Percentiles rank a stretch among this genome's conserved stretches.
phyloP scores from a whole-genome alignment of 371 early-diverging fungal genomes.

The Lichtheimia ramosa region DNA sequence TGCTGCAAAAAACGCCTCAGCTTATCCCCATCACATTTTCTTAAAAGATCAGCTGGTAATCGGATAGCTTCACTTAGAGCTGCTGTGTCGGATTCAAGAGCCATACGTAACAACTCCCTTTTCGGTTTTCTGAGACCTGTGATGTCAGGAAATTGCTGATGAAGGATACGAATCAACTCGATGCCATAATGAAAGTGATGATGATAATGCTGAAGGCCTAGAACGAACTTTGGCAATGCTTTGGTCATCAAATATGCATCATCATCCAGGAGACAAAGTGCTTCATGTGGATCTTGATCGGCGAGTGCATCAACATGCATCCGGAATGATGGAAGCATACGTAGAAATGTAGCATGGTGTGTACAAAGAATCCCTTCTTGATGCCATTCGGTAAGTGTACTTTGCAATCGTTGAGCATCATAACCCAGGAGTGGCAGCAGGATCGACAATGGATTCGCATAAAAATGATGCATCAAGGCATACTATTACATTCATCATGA shows the following conservation, averaged over 20 bases:
- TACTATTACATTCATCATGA: constrained; percentile 38
- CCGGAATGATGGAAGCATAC: constrained; percentile 78
- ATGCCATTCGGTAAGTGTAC: constrained; percentile 33
- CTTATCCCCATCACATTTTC: constrained; percentile 26
- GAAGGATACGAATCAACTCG: constrained; percentile 49
- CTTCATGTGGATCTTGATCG: constrained; percentile 45
- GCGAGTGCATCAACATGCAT: constrained; percentile 48
- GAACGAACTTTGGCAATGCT: constrained; percentile 37
- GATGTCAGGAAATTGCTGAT: constrained; percentile 45
- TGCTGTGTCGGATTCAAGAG: constrained; percentile 42
- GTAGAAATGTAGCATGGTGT: constrained; percentile 62
- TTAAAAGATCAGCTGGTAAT: constrained; percentile 22
- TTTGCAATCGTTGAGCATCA: constrained; percentile 22
- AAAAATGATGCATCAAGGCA: constrained; percentile 84
- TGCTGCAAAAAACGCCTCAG: constrained; percentile 11
- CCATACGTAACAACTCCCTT: constrained; percentile 52
- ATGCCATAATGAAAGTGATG: constrained; percentile 50
- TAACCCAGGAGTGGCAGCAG: constrained; percentile 43
- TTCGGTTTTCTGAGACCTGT: constrained; percentile 47
- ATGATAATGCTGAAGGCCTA: constrained; percentile 51
- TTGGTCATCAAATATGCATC: constrained; percentile 49
- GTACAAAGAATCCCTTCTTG: constrained; percentile 24
- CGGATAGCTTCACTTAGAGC: constrained; percentile 16
- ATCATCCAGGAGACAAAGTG: constrained; percentile 53
- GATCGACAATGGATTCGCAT: constrained; percentile 82